phyloP scores from a whole-genome alignment of 805 yeast species.

The Lipomyces starkeyi region DNA sequence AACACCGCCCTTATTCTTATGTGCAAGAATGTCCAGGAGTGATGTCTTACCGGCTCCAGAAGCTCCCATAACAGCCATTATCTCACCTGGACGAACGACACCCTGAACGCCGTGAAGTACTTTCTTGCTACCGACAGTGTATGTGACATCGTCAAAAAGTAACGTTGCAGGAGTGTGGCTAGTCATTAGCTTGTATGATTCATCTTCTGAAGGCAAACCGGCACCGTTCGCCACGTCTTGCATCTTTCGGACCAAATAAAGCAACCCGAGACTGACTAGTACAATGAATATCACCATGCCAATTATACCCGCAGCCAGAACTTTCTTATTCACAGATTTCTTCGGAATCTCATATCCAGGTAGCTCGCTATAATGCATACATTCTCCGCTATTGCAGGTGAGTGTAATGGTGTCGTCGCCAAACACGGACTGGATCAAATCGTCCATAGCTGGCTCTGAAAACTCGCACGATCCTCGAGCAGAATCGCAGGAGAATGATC shows the following conservation, averaged over 20 bases:
- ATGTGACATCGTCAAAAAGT: conserved; percentile 74
- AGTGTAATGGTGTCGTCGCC: conserved; percentile 93
- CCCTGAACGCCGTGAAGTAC: conserved; percentile 76
- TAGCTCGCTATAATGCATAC: conserved; percentile 87
- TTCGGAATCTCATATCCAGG: conserved; percentile 86
- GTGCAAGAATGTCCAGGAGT: conserved; percentile 85
- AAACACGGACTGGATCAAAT: conserved; percentile 83
- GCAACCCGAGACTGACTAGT: conserved; percentile 38
- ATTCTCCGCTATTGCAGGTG: conserved; percentile 84
- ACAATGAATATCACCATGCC: conserved; percentile 31
- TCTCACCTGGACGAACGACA: conserved; percentile 80
- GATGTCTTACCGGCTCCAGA: conserved; percentile 99
- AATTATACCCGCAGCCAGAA: conserved; percentile 26
- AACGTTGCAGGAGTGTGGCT: conserved; percentile 70
- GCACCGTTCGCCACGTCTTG: conserved; percentile 22
- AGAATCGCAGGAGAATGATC: conserved; percentile 83
- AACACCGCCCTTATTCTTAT: conserved; percentile 78
- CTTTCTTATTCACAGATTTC: conserved; percentile 42
- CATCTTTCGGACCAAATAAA: conserved; percentile 20
- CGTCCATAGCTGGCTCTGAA: conserved; percentile 96
- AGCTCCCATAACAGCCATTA: conserved; percentile 97
- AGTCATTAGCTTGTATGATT: conserved; percentile 56
- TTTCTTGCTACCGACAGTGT: conserved; percentile 57
- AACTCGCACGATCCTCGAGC: conserved; percentile 68
- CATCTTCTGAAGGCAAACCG: conserved; percentile 48